These are phyloP conservation scores for Viola pubescens DNA, from an alignment of 441 rosid species.

Conservation along the genomic window DNA sequence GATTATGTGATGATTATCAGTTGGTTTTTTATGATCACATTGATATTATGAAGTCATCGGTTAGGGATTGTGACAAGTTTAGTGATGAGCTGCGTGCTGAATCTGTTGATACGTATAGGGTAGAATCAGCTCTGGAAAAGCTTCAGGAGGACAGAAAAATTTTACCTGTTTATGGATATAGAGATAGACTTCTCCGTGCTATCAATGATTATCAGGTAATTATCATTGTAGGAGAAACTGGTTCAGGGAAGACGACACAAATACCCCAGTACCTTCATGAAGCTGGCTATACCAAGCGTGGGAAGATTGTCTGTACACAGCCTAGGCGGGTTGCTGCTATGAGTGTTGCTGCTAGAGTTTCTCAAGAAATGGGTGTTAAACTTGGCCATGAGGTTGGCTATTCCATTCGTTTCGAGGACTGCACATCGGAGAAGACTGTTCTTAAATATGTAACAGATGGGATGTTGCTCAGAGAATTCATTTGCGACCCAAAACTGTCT, in stretches of 20 bases:
- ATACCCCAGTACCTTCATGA: constrained; percentile 97
- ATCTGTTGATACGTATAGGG: constrained; percentile 34
- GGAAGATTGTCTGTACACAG: constrained; percentile 96
- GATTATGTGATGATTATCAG: constrained; percentile 67
- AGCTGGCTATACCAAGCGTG: constrained; percentile 90
- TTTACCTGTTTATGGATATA: constrained; percentile 75
- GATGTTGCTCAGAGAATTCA: constrained; percentile 90
- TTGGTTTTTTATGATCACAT: constrained; percentile 87
- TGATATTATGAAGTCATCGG: constrained; percentile 71
- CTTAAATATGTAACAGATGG: constrained; percentile 98
- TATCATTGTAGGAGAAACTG: constrained; percentile 97
- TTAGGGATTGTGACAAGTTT: constrained; percentile 81
- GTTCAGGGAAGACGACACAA: constrained; percentile 98
- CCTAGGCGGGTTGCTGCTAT: constrained; percentile 98
- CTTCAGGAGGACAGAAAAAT: constrained; percentile 84
- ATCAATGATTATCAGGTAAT: constrained; percentile 77
- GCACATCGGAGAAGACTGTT: constrained; percentile 93
- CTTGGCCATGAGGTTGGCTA: constrained; percentile 99
- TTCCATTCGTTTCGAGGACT: constrained; percentile 96
- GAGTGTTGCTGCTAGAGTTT: constrained; percentile 98
- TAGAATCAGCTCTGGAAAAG: constrained; percentile 66
- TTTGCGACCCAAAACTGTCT: constrained; percentile 91
- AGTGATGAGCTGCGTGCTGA: constrained; percentile 36
- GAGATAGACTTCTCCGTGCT: constrained; percentile 76
- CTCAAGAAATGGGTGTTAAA: constrained; percentile 97